A percentile compares a stretch with the other conserved stretches of the same genome.
These are phyloP conservation scores for Ustilago xerochloae DNA, from an alignment of 1,284 basidiomycete genomes.

Conservation along the genomic window DNA sequence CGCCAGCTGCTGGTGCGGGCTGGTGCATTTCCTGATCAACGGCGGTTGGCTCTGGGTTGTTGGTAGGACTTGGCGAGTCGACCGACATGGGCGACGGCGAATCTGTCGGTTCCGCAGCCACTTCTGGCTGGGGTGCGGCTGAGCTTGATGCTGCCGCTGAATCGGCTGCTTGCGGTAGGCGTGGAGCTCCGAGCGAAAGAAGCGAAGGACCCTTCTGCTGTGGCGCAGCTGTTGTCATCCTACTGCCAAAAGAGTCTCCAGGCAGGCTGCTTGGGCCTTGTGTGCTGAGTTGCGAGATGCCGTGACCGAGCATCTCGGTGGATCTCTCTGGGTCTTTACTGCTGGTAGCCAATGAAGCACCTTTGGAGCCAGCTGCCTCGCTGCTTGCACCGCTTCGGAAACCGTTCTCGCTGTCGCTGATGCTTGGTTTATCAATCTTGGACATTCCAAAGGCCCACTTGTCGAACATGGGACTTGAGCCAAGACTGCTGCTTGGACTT, in stretches of 20 bases:
- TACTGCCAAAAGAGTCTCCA: conserved; percentile 72
- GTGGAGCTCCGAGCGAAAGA: conserved; percentile 74
- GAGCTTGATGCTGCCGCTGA: conserved; percentile 14
- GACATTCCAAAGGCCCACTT: conserved; percentile 93
- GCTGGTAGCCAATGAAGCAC: conserved; percentile 37
- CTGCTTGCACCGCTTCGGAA: conserved; percentile 51
- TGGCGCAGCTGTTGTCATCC: conserved; percentile 70
- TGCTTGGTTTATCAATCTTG: conserved; percentile 69
- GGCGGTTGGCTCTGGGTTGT: conserved; percentile 30
- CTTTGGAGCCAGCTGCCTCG: conserved; percentile 51
- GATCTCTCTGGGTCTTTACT: conserved; percentile 69
- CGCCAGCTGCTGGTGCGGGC: conserved; percentile 72
- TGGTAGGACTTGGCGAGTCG: conserved; percentile 38
- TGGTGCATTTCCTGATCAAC: conserved; percentile 44
- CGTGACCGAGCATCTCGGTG: conserved; percentile 72
- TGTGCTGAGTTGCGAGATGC: conserved; percentile 77
- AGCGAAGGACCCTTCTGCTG: conserved; percentile 78
- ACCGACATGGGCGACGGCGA: conserved; percentile 55
- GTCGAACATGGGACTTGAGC: conserved; percentile 83
- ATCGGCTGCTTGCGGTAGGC: conserved; percentile 21
- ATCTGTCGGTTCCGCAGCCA: conserved; percentile 55
- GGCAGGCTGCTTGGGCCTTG: conserved; percentile 68
- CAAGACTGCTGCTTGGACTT: conserved; percentile 78
- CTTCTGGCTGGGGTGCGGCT: conserved; percentile 3
- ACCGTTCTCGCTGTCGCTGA: conserved; percentile 50